phyloP scores from a whole-genome alignment of 2,329 filamentous ascomycete genomes.

The Mycosphaerelloides madeirae region DNA sequence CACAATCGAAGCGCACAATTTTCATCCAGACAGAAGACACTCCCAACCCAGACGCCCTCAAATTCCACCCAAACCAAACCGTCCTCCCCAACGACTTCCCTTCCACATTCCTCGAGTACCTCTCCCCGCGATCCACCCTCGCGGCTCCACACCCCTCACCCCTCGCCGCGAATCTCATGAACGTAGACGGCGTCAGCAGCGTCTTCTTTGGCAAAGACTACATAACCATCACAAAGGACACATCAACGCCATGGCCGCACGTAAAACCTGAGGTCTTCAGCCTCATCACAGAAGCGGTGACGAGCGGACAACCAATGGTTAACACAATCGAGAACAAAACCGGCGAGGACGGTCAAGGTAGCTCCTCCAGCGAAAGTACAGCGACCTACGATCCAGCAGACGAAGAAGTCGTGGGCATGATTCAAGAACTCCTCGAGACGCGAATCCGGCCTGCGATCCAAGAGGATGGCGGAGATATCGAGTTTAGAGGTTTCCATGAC shows the following conservation, averaged over 20 bases:
- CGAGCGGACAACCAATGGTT: constrained; percentile 75
- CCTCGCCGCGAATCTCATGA: constrained; percentile 83
- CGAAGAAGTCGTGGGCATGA: constrained; percentile 93
- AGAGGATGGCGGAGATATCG: constrained; percentile 96
- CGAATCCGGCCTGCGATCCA: constrained; percentile 92
- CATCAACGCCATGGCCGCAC: constrained; percentile 86
- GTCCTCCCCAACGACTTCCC: constrained; percentile 68
- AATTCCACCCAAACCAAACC: constrained; percentile 87
- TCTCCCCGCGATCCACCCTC: constrained; percentile 81
- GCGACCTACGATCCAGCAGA: constrained; percentile 85
- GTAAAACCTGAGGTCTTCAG: constrained; percentile 94
- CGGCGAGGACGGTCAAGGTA: constrained; percentile 46
- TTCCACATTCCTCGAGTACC: constrained; percentile 82
- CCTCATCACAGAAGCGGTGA: constrained; percentile 88
- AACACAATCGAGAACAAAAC: constrained; percentile 60
- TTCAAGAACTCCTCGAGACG: constrained; percentile 95
- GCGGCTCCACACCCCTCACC: constrained; percentile 77
- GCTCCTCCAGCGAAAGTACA: constrained; percentile 56
- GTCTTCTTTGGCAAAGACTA: constrained; percentile 95
- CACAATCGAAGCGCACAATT: constrained; percentile 60
- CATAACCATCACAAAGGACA: constrained; percentile 91
- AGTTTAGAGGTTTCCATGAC: constrained; percentile 83
- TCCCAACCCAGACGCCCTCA: constrained; percentile 88
- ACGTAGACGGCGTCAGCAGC: constrained; percentile 87
- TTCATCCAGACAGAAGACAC: constrained; percentile 97